These are phyloP conservation scores for Cicer cuneatum DNA, from an alignment of 306 rosid genomes.

Conservation along the genomic window DNA sequence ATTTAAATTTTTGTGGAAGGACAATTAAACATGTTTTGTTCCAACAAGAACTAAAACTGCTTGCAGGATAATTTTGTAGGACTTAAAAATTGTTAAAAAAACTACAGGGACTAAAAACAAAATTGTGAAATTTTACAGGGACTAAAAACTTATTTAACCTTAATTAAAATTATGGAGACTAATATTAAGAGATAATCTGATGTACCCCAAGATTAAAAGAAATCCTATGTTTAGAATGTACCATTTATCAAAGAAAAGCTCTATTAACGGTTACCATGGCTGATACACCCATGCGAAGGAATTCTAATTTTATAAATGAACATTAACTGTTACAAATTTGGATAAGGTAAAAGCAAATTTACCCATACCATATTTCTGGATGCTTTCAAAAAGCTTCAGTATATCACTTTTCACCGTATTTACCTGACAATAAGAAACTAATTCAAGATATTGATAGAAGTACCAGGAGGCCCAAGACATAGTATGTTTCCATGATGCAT, in stretches of 20 bases:
- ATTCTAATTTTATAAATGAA: neutral
- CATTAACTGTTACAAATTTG: conserved; percentile 15
- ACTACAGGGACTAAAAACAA: too few relatives aligned
- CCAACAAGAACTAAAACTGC: too few relatives aligned
- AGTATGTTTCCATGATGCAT: conserved; percentile 7
- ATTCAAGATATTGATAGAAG: conserved; percentile 42
- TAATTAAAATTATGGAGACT: too few relatives aligned
- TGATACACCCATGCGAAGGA: neutral
- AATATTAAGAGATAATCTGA: neutral
- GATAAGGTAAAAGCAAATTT: conserved; percentile 30
- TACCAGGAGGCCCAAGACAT: conserved; percentile 5
- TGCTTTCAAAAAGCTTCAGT: conserved; percentile 90
- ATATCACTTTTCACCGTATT: conserved; percentile 78
- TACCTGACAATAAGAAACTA: conserved; percentile 62
- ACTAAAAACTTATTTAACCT: too few relatives aligned
- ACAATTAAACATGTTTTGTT: too few relatives aligned
- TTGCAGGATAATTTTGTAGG: too few relatives aligned
- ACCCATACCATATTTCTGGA: conserved; percentile 88
- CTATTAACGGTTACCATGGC: conserved; percentile 34
- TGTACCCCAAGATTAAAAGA: neutral
- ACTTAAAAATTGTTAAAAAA: too few relatives aligned
- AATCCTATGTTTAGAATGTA: conserved; percentile 15
- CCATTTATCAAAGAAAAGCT: neutral
- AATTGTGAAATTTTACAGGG: too few relatives aligned
- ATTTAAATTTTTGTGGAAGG: too few relatives aligned